These are phyloP conservation scores for Anethum foeniculum DNA, from an alignment of 140 eudicot species.

Conservation along the genomic window DNA sequence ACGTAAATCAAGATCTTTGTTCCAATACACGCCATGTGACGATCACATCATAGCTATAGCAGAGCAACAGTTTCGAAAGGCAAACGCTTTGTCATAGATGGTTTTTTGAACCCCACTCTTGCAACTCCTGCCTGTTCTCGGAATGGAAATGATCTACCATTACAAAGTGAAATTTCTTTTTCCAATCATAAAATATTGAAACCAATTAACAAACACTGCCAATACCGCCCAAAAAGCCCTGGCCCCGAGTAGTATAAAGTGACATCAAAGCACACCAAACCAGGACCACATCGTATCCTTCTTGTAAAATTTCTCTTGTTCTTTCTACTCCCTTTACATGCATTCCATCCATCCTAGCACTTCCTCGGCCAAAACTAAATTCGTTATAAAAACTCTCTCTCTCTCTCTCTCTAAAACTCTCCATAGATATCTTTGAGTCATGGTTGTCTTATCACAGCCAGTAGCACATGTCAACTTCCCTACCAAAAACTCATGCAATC, in stretches of 20 bases:
- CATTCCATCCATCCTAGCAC: neutral
- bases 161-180: neutral
- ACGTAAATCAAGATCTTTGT: too few species aligned
- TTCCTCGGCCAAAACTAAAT: neutral
- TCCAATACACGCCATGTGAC: too few species aligned
- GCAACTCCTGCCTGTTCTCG: too few species aligned
- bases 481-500: slow-evolving; percentile 25
- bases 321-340: neutral
- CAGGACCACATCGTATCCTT: neutral
- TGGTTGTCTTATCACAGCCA: slow-evolving; percentile 45
- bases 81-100: too few species aligned
- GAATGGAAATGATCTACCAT: neutral
- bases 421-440: slow-evolving; percentile 4
- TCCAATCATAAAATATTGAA: neutral
- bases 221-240: neutral
- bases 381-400: too few species aligned
- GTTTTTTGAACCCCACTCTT: too few species aligned
- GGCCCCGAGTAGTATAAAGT: neutral
- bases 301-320: neutral
- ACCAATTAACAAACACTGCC: neutral
- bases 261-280: neutral
- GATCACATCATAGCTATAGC: too few species aligned
- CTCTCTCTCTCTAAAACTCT: neutral
- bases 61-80: too few species aligned
- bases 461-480: slow-evolving; percentile 17